Base-by-base conservation (phyloP, 2,329 filamentous ascomycete species). In the Colletotrichum sublineola region DNA sequence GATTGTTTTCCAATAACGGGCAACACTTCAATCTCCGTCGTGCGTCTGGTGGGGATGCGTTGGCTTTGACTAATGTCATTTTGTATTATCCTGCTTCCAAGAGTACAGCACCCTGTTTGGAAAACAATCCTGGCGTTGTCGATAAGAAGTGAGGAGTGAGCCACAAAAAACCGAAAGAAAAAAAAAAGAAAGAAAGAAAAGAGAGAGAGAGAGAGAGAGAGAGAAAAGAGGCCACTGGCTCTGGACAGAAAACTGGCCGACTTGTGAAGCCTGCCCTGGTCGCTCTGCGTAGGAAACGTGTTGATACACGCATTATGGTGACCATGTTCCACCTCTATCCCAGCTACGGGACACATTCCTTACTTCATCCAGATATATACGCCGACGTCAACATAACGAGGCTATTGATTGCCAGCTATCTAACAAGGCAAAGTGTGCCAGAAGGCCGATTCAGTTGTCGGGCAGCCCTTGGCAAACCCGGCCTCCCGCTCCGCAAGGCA, bases 41-140 rank as follows among this genome's bases (percentile, higher is more conserved):
- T 20, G n/a, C 31, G 38, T 63, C n/a, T 11, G 50, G 60, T 63
- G 60, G 60, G 52, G 48, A 52, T 38, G 33, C n/a, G 33, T 14
- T 18, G 50, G 14, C 14, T 52, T 40, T 8, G n/a, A 38, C 53
- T 3, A 6, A 14, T 3, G 11, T 2, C 20, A 8, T 11, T 24
- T 36, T 24, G 3, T 40, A 2, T 57, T 2, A 24, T 40, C 20
- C 36, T 12, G 20, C 9, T 7, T 12, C 14, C 20, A 5, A 38
- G 55, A 40, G 33, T 11, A 24, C 33, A 40, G 38, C 6, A n/a
- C 7, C 6, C 33, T 56, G 33, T n/a, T 20, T 7, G 33, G 7
- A 24, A 12, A 12, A 3, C 36, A 20, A n/a, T 24, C 6, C 5
- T 57, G n/a, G 20, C 31, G 12, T 11, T 24, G 55, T 15, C 20